Evolutionary conservation across 805 yeast genomes (phyloP).

Genomic region (Ogataea degrootiae): DNA sequence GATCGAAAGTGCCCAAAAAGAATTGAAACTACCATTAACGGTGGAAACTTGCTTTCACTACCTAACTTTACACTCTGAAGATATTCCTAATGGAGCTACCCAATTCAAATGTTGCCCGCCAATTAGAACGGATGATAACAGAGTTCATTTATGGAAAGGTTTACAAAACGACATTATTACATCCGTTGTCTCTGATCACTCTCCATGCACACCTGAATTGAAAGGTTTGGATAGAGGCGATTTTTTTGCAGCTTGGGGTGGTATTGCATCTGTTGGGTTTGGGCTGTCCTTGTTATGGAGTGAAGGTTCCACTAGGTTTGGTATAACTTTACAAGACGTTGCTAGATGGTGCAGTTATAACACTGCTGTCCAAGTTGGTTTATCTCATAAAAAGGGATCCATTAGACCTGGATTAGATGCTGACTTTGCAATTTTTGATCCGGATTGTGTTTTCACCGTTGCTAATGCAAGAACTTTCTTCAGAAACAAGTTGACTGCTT

Average conservation of each 20-base stretch:
- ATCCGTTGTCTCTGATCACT: conserved; percentile 91
- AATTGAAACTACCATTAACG: conserved; percentile 54
- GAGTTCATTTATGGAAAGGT: conserved; percentile 74
- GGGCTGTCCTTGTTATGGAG: conserved; percentile 82
- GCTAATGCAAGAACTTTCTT: conserved; percentile 56
- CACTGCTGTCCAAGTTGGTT: conserved; percentile 83
- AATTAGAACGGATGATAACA: conserved; percentile 69
- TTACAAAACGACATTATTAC: conserved; percentile 59
- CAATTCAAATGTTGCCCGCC: conserved; percentile 96
- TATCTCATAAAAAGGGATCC: conserved; percentile 66
- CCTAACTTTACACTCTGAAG: conserved; percentile 70
- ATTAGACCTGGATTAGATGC: conserved; percentile 79
- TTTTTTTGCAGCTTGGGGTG: conserved; percentile 94
- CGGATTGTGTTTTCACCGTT: conserved; percentile 45
- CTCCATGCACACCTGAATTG: conserved; percentile 91
- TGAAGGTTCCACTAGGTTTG: conserved; percentile 47
- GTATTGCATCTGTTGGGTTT: conserved; percentile 87
- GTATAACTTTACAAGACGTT: conserved; percentile 46
- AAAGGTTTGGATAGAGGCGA: conserved; percentile 81
- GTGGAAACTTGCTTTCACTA: conserved; percentile 97
- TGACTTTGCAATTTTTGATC: conserved; percentile 80
- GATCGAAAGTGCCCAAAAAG: conserved; percentile 54
- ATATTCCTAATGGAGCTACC: conserved; percentile 71
- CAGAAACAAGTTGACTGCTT: conserved; percentile 87
- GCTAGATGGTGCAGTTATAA: conserved; percentile 76